Evolutionary conservation across 441 rosid species (phyloP).

Genomic region (Dalechampia spathulata): DNA sequence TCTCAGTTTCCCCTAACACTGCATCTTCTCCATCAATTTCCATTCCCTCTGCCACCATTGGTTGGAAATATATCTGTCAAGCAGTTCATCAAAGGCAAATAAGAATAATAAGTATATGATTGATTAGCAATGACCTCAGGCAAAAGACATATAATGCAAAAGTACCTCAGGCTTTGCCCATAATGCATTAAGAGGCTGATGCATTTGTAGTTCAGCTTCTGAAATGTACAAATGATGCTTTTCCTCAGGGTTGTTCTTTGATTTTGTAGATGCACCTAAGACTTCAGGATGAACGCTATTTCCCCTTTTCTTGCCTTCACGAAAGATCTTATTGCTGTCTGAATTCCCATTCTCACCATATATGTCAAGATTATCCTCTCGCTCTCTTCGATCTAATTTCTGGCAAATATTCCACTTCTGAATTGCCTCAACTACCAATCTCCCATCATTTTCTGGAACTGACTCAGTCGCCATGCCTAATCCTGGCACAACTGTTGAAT

Average conservation of each 20-base stretch:
- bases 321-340: constrained; percentile 60
- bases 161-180: constrained; percentile 66
- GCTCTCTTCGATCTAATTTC: constrained; percentile 64
- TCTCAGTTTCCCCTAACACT: constrained; percentile 58
- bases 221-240: constrained; percentile 60
- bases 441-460: constrained; percentile 52
- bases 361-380: constrained; percentile 63
- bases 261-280: constrained; percentile 21
- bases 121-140: neutral
- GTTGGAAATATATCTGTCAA: constrained; percentile 58
- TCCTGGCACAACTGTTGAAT: constrained; percentile 25
- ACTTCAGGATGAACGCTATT: constrained; percentile 27
- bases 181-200: constrained; percentile 38
- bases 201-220: constrained; percentile 72
- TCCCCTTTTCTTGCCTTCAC: constrained; percentile 47
- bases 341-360: constrained; percentile 68
- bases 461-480: constrained; percentile 36
- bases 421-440: constrained; percentile 58
- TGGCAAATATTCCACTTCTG: constrained; percentile 80
- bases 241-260: constrained; percentile 35
- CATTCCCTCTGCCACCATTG: constrained; percentile 29
- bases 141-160: neutral
- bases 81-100: constrained; percentile 8
- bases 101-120: constrained; percentile 5
- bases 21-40: constrained; percentile 30